phyloP scores from a whole-genome alignment of 2,329 filamentous ascomycete genomes.

The Alternaria panax region DNA sequence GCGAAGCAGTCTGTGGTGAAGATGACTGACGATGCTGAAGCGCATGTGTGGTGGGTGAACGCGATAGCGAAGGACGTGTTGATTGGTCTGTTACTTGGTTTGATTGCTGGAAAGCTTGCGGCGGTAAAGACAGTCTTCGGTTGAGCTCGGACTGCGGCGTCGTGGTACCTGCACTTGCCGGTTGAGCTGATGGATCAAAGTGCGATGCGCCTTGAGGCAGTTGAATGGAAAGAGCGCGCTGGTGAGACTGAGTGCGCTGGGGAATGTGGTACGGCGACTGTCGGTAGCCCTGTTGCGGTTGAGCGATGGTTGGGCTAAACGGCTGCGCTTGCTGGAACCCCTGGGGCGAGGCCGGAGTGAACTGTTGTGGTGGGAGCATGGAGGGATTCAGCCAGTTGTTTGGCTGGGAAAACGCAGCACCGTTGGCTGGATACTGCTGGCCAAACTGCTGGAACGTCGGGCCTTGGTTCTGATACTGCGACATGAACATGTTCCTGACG shows the following conservation, averaged over 20 bases:
- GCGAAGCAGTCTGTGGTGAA: conserved; percentile 36
- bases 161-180: conserved; percentile 24
- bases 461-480: conserved; percentile 33
- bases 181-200: conserved; percentile 37
- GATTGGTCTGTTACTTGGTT: conserved; percentile 22
- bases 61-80: conserved; percentile 29
- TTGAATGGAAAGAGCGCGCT: conserved; percentile 56
- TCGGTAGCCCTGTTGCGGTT: conserved; percentile 46
- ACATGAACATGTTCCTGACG: conserved; percentile 57
- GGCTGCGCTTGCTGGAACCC: conserved; percentile 28
- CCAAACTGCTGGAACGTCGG: conserved; percentile 24
- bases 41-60: conserved; percentile 28
- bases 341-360: conserved; percentile 38
- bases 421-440: conserved; percentile 33
- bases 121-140: conserved; percentile 56
- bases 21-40: conserved; percentile 26
- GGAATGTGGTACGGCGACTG: conserved; percentile 58
- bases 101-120: conserved; percentile 34
- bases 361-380: conserved; percentile 47
- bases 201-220: conserved; percentile 47
- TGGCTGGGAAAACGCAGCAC: conserved; percentile 22
- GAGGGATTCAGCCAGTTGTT: conserved; percentile 41
- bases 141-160: conserved; percentile 38
- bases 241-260: conserved; percentile 48
- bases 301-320: conserved; percentile 31